These are phyloP conservation scores for Tulasnella sp. DNA, from an alignment of 768 basidiomycete species.

Conservation along the genomic window DNA sequence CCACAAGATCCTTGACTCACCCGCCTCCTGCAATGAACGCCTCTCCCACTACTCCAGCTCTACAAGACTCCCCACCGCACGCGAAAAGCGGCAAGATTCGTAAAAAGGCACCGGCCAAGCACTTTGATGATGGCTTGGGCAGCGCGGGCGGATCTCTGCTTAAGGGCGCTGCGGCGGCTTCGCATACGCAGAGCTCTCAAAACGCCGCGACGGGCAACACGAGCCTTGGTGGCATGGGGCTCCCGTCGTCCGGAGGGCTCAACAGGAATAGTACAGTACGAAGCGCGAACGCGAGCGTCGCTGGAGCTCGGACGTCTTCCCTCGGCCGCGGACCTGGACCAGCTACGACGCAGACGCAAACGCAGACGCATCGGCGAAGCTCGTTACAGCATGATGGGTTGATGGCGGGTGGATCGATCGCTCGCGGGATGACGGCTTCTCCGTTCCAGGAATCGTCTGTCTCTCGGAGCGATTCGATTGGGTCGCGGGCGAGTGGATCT, in stretches of 20 bases:
- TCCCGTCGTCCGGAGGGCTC: not conserved
- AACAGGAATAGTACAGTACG: constrained; percentile 1
- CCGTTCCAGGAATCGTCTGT: not conserved
- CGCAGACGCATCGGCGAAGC: not conserved
- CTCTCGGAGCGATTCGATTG: not conserved
- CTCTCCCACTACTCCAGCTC: not conserved
- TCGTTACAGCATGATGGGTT: not conserved
- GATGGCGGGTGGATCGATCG: not conserved
- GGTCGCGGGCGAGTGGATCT: not conserved
- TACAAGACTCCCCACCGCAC: not conserved
- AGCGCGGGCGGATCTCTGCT: not conserved
- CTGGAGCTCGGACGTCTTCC: not conserved
- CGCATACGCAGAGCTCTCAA: not conserved
- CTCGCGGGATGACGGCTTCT: not conserved
- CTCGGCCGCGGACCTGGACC: not conserved
- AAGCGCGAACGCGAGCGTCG: not conserved
- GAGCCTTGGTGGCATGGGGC: constrained; percentile 1
- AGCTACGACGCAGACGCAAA: too few species aligned
- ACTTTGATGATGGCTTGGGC: constrained; percentile 11
- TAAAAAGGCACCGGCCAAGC: not conserved
- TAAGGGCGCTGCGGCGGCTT: not conserved
- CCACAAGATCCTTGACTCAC: not conserved
- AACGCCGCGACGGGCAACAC: constrained; percentile 1
- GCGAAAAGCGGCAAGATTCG: not conserved
- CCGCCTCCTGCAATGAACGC: not conserved